Evolutionary conservation across 805 yeast species (phyloP).

Genomic region (Barnettozyma wickerhamii): DNA sequence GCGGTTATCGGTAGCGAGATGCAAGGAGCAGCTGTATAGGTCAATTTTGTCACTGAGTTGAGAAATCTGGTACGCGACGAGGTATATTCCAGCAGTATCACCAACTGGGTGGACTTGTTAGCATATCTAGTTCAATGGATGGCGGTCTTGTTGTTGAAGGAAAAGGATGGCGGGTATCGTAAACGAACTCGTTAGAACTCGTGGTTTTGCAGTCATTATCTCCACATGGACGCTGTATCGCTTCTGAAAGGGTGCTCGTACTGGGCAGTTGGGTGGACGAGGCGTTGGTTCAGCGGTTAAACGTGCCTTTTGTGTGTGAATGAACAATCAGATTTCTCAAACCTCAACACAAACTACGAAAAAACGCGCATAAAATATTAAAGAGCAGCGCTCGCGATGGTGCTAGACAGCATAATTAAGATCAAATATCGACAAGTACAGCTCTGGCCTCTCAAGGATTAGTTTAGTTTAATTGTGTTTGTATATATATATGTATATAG

Average conservation of each 20-base stretch:
- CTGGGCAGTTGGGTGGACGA: not conserved
- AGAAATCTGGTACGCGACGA: conserved; percentile 3
- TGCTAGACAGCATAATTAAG: no score
- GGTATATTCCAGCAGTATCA: conserved; percentile 7
- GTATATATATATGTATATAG: no score
- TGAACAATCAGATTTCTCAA: not conserved
- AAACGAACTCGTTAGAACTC: conserved; percentile 3
- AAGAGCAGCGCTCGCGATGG: no score
- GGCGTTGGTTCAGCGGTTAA: not conserved
- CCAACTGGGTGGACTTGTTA: no score
- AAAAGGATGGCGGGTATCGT: not conserved
- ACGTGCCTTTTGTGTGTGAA: not conserved
- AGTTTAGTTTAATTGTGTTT: no score
- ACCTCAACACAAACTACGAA: not conserved
- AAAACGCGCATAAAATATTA: not conserved
- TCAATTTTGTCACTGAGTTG: not conserved
- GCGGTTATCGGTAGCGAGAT: not conserved
- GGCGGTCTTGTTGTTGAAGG: no score
- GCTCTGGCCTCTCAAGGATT: no score
- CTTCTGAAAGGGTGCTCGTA: not conserved
- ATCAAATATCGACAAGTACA: not conserved
- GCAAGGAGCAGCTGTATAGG: not conserved
- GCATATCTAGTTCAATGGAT: no score
- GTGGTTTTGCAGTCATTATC: not conserved
- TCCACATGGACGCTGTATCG: no score